Conservation (phyloP, 257 asterid genomes). For the Leonotis leonurus region DNA sequence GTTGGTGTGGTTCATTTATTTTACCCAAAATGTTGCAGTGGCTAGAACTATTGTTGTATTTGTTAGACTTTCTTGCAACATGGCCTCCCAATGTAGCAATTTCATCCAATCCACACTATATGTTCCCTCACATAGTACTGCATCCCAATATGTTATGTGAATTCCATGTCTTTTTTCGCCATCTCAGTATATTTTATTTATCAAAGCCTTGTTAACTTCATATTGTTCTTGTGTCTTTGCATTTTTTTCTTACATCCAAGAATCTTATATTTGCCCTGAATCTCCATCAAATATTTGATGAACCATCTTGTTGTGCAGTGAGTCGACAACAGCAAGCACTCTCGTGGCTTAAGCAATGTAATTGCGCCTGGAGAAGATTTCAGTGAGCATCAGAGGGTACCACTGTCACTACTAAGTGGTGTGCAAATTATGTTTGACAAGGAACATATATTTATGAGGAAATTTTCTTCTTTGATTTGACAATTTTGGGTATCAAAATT, state of each 20-base stretch:
- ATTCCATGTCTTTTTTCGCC: too few species aligned
- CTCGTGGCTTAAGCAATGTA: slow-evolving; percentile 34
- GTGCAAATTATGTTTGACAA: slow-evolving; percentile 18
- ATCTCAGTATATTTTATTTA: neutral
- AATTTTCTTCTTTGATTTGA: neutral
- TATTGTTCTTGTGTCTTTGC: neutral
- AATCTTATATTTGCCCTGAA: neutral
- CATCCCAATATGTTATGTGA: too few species aligned
- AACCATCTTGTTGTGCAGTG: slow-evolving; percentile 19
- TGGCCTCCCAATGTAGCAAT: too few species aligned
- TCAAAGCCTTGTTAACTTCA: too few species aligned
- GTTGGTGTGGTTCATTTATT: neutral
- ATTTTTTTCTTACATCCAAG: neutral
- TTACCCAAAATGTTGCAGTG: neutral
- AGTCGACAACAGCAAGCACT: slow-evolving; percentile 51
- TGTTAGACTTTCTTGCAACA: too few species aligned
- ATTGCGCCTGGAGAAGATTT: neutral
- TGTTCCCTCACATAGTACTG: too few species aligned
- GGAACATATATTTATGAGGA: neutral
- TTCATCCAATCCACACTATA: too few species aligned
- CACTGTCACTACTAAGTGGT: neutral
- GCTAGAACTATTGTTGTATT: too few species aligned
- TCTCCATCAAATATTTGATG: neutral
- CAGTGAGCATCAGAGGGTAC: neutral
- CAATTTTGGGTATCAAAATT: neutral